Conservation (phyloP, 1,139 yeast genomes). For the Diutina neorugosa region DNA sequence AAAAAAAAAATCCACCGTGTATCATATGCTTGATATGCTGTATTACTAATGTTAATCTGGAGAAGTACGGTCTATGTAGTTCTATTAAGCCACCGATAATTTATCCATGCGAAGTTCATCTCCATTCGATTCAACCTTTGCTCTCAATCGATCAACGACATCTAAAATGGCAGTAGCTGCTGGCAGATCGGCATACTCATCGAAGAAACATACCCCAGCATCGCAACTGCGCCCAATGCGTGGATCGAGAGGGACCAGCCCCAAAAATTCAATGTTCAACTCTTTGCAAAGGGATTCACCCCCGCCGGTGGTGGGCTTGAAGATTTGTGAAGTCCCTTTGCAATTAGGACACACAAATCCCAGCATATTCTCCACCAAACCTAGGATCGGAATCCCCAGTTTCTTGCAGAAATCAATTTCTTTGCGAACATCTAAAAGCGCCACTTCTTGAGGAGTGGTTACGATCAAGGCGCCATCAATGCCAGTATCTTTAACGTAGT, state of each 20-base stretch:
- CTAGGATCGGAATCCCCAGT: slow-evolving; percentile 76
- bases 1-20: too few relatives aligned
- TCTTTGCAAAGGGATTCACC: slow-evolving; percentile 79
- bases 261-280: slow-evolving; percentile 63
- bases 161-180: slow-evolving; percentile 79
- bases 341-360: slow-evolving; percentile 97
- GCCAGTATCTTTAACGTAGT: slow-evolving; percentile 80
- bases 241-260: slow-evolving; percentile 93
- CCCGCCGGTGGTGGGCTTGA: slow-evolving; percentile 95
- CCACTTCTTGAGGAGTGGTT: slow-evolving; percentile 97
- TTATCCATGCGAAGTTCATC: neutral
- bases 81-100: neutral
- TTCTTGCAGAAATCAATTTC: slow-evolving; percentile 92
- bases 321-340: slow-evolving; percentile 79
- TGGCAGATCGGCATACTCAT: slow-evolving; percentile 81
- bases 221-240: slow-evolving; percentile 87
- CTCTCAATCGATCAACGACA: slow-evolving; percentile 59
- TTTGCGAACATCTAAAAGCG: slow-evolving; percentile 85
- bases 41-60: neutral
- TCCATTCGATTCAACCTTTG: slow-evolving; percentile 21
- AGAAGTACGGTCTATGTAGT: neutral
- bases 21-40: neutral
- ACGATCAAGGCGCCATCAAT: slow-evolving; percentile 93
- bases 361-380: slow-evolving; percentile 94
- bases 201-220: slow-evolving; percentile 76